Evolutionary conservation across 129 eudicot genomes (phyloP).

Genomic region (Chrysanthemum seticuspe): DNA sequence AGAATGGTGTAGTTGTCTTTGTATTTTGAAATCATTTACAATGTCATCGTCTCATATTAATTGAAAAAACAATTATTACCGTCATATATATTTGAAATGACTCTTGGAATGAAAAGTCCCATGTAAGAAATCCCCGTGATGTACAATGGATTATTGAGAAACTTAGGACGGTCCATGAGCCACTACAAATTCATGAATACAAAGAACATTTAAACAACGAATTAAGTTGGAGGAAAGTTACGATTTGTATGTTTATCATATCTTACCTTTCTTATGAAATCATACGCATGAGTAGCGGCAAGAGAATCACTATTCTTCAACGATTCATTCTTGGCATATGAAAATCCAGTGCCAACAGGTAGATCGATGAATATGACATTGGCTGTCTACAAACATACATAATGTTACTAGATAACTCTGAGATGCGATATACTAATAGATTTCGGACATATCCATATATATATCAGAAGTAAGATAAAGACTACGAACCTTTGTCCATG

Average conservation of each 20-base stretch:
- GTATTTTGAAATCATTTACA: neutral
- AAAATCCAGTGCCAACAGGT: conserved; percentile 40
- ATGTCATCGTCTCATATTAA: neutral
- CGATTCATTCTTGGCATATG: conserved; percentile 26
- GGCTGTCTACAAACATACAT: conserved; percentile 21
- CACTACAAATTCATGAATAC: conserved; percentile 25
- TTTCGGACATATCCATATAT: neutral
- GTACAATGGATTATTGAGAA: conserved; percentile 30
- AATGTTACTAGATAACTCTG: neutral
- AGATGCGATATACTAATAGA: neutral
- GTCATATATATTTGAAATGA: conserved; percentile 25
- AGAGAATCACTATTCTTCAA: conserved; percentile 19
- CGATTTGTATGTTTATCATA: no score
- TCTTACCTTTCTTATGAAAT: conserved; percentile 29
- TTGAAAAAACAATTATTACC: neutral
- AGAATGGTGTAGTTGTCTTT: no score
- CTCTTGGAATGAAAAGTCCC: conserved; percentile 36
- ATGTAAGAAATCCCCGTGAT: conserved; percentile 37
- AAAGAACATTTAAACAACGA: neutral
- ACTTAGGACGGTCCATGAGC: conserved; percentile 35
- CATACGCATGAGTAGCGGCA: conserved; percentile 22
- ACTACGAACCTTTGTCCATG: conserved; percentile 41
- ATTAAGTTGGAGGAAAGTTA: no score
- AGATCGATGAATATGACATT: conserved; percentile 34
- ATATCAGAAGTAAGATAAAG: neutral